Evolutionary conservation across 495 filamentous ascomycete species (phyloP), one percentile per base, ranked within the genome.

Genomic region (Annulohypoxylon maeteangense): DNA sequence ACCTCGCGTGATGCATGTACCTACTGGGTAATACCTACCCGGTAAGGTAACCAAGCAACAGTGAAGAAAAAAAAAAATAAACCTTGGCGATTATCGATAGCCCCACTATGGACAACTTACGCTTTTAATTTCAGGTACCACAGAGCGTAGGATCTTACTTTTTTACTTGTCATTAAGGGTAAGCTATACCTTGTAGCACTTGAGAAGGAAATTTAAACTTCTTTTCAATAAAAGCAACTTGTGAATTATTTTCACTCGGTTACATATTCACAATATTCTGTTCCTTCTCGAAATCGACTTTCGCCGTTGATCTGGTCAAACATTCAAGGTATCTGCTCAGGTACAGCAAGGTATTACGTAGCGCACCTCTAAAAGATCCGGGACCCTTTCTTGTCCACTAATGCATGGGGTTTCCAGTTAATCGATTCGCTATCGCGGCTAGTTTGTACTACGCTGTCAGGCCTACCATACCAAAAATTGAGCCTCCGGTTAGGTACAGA

Each of bases 401-500:
- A 72, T 72, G 69, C 69, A 72, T 55, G 69, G 47, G 53, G 36
- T 20, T 65, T 65, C 54, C 70, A 62, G 65, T 58, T 18, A 55
- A 50, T 60, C 67, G 60, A 72, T 72, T 72, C 65, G 70, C 65
- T 65, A 62, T 61, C 25, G 40, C 47, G 20, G 54, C 36, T 72
- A 68, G 65, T 47, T 23, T 66, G 65, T 73, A 55, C 61, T 29
- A 65, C 60, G 29, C 31, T 62, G 54, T 65, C 56, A 68, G 70
- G 70, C 70, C 62, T 68, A 66, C 61, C 59, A 27, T 60, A 62
- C 44, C 70, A 62, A 73, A 73, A 73, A 57, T 65, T 73, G 65
- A 73, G 70, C 70, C 70, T 73, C 70, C 65, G 65, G 65, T 68
- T 68, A 72, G 60, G 63, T 72, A 71, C 68, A 71, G 50, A 62